Base-by-base conservation (phyloP, 257 asterid species). In the Solanum tacnaense region DNA sequence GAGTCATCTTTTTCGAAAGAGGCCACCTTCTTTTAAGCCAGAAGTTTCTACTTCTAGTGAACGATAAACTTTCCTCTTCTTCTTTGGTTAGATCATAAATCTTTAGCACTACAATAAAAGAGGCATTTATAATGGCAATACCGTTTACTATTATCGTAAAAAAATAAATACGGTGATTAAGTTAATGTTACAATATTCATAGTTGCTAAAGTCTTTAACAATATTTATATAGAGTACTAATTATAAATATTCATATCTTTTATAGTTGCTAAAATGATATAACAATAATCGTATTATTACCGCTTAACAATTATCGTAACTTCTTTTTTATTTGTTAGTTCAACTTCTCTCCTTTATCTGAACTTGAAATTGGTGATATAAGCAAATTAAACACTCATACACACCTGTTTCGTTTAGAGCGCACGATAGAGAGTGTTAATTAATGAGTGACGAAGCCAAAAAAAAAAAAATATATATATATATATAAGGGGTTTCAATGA, bases 1-100 rank as follows among this genome's bases (percentile, higher is more conserved):
- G 7, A n/a, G 5, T 0, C 16, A n/a, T n/a, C 1, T 7, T 58
- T 20, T 58, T 3, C 2, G 1, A 7, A 1, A 20, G 25, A 58
- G 67, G 25, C 4, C 1, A 20, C 2, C 4, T 9, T 62, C 67
- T 58, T 1, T n/a, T 0, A 4, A 3, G 6, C 1, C 5, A 9
- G 15, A 4, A 4, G 5, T 2, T 62, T 62, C 1, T 62, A 62
- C 5, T 62, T 62, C 5, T 62, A 62, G 31, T 62, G 49, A 41
- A 41, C 5, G 15, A 41, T 41, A 41, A 41, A 5, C 15, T 62
- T 23, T 9, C 15, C 15, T 58, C 67, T 58, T 20, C 49, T 41
- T 41, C 49, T 41, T 31, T 31, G n/a, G 13, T 72, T 72, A 18
- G 13, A 72, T 72, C 15, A 32, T 72, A 18, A 72, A 72, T 2